Evolutionary conservation across 2,329 filamentous ascomycete genomes (phyloP).

Genomic region (Clarireedia sp.): DNA sequence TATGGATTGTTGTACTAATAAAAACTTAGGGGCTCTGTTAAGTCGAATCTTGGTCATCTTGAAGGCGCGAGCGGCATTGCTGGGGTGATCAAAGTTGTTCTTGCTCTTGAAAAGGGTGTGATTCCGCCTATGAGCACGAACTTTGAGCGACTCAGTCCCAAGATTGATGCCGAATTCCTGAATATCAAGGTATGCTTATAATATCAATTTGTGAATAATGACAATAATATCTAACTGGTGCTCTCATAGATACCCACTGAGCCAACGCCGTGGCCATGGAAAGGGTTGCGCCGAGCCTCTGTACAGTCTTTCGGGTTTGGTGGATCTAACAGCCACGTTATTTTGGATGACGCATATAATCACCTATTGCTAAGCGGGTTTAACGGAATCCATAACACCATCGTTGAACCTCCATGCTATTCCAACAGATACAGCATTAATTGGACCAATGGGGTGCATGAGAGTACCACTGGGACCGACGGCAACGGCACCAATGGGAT

Average conservation of each 20-base stretch:
- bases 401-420: background rate
- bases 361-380: background rate
- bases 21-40: conserved; percentile 18
- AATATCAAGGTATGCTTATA: background rate
- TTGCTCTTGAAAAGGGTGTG: conserved; percentile 22
- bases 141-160: conserved; percentile 30
- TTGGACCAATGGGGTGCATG: background rate
- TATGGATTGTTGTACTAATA: background rate
- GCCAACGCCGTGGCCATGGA: conserved; percentile 8
- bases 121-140: conserved; percentile 25
- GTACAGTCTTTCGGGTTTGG: conserved; percentile 24
- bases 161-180: conserved; percentile 16
- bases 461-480: no score
- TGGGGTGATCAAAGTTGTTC: conserved; percentile 23
- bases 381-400: background rate
- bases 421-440: background rate
- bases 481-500: no score
- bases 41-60: conserved; percentile 24
- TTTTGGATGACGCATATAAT: conserved; percentile 9
- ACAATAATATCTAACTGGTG: conserved; percentile 17
- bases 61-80: conserved; percentile 26
- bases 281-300: conserved; percentile 9
- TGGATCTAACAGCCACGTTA: conserved; percentile 18
- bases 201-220: conserved; percentile 10
- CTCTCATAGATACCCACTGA: conserved; percentile 11